These are phyloP conservation scores for Nicotiana attenuata DNA, from an alignment of 257 asterid genomes.

Conservation along the genomic window DNA sequence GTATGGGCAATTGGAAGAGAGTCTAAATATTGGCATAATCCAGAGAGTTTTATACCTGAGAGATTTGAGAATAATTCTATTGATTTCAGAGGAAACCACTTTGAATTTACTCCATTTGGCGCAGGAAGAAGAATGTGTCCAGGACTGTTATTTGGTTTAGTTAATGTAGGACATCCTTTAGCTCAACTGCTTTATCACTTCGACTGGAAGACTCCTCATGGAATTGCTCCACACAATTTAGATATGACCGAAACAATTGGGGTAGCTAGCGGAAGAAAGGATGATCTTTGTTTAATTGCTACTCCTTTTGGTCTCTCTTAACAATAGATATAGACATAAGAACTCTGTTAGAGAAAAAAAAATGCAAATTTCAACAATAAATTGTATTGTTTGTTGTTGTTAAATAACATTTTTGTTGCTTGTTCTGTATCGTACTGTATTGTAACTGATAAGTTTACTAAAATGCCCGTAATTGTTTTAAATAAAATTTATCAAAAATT, in stretches of 20 bases:
- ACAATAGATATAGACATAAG: neutral
- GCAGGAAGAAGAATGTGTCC: slow-evolving; percentile 22
- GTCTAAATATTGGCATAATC: slow-evolving; percentile 13
- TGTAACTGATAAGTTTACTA: no score
- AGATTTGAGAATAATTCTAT: slow-evolving; percentile 11
- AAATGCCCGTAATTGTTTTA: no score
- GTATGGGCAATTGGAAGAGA: slow-evolving; percentile 24
- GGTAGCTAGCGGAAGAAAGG: neutral
- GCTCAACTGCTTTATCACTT: neutral
- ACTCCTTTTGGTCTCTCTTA: neutral
- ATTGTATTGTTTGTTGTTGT: no score
- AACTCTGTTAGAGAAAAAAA: neutral
- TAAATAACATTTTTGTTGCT: no score
- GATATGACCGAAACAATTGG: neutral
- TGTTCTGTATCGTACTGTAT: no score
- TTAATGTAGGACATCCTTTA: slow-evolving; percentile 13
- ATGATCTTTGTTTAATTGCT: neutral
- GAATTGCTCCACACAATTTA: neutral
- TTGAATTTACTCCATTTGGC: slow-evolving; percentile 30
- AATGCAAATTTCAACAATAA: neutral
- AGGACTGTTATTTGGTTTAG: slow-evolving; percentile 12
- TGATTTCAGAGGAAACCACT: slow-evolving; percentile 25
- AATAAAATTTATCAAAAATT: no score
- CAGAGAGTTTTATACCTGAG: slow-evolving; percentile 17
- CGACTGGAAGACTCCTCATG: slow-evolving; percentile 20